phyloP scores from a whole-genome alignment of 1,284 basidiomycete species.

The Rhodotorula sp. region DNA sequence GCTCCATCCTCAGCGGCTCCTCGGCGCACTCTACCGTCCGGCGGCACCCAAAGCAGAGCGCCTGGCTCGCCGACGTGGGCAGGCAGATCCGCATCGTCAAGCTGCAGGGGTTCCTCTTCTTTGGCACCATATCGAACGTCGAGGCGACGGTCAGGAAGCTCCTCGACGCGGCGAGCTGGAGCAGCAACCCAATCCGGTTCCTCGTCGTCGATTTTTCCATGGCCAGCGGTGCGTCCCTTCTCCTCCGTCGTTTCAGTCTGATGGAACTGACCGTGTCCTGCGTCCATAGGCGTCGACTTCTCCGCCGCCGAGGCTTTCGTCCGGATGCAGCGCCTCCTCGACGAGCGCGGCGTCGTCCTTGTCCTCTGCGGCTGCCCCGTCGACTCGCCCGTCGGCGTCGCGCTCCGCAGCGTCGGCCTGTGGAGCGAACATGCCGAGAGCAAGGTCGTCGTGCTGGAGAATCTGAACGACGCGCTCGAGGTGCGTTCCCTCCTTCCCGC shows the following conservation, averaged over 20 bases:
- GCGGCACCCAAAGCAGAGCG: constrained; percentile 73
- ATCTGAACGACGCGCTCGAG: constrained; percentile 88
- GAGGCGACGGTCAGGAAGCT: constrained; percentile 65
- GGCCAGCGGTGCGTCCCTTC: constrained; percentile 61
- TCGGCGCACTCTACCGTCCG: constrained; percentile 83
- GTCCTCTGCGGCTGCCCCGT: constrained; percentile 78
- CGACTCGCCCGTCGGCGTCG: constrained; percentile 67
- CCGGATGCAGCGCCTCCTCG: constrained; percentile 79
- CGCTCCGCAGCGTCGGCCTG: constrained; percentile 72
- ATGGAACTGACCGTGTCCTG: not conserved
- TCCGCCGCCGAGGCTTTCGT: constrained; percentile 94
- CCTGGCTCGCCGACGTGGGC: constrained; percentile 86
- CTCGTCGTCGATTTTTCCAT: constrained; percentile 81
- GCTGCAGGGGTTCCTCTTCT: constrained; percentile 93
- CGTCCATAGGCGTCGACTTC: constrained; percentile 71
- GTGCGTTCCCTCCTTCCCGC: constrained; percentile 62
- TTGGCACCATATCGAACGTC: constrained; percentile 61
- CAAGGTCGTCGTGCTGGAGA: constrained; percentile 76
- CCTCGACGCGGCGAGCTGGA: constrained; percentile 74
- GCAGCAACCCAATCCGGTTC: constrained; percentile 81
- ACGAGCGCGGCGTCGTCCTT: constrained; percentile 73
- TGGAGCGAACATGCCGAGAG: constrained; percentile 64
- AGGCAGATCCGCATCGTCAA: constrained; percentile 87
- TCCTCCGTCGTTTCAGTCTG: not conserved
- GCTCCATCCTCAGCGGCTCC: constrained; percentile 55